phyloP scores from a whole-genome alignment of 257 asterid species.

The Fraxinus excelsior region DNA sequence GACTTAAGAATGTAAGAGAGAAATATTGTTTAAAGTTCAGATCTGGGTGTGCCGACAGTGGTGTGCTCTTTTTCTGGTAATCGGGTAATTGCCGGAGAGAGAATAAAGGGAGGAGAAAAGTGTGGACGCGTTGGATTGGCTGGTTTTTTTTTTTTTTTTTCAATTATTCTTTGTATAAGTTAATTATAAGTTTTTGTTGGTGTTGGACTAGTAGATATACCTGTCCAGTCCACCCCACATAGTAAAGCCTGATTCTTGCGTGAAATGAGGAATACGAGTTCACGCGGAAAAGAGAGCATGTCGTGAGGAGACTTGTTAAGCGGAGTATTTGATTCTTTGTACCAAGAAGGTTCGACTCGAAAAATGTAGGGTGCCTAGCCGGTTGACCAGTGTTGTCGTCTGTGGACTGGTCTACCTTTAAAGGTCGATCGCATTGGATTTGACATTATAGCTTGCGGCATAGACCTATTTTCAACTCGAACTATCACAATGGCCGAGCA shows the following conservation, averaged over 20 bases:
- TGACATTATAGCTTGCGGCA: too few species aligned
- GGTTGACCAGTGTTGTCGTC: too few species aligned
- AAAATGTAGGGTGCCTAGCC: not conserved
- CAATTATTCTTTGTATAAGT: not conserved
- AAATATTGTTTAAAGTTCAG: constrained; percentile 27
- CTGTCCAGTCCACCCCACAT: not conserved
- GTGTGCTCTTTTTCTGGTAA: constrained; percentile 35
- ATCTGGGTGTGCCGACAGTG: constrained; percentile 58
- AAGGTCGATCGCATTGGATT: too few species aligned
- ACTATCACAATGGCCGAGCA: too few species aligned
- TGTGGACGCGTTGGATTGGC: not conserved
- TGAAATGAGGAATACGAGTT: not conserved
- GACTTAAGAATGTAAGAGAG: constrained; percentile 5
- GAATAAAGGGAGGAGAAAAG: not conserved
- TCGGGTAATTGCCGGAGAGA: constrained; percentile 51
- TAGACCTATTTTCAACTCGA: too few species aligned
- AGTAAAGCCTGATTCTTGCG: not conserved
- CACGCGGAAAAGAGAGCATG: not conserved
- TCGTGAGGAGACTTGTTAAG: not conserved
- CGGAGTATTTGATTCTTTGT: too few species aligned
- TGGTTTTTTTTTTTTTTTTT: not conserved
- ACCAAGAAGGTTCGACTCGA: not conserved
- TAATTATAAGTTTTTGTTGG: not conserved
- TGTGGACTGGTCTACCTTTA: too few species aligned
- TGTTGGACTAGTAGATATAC: not conserved